Conservation (phyloP, 2,329 filamentous ascomycete genomes). For the Aspergillus thermomutatus region DNA sequence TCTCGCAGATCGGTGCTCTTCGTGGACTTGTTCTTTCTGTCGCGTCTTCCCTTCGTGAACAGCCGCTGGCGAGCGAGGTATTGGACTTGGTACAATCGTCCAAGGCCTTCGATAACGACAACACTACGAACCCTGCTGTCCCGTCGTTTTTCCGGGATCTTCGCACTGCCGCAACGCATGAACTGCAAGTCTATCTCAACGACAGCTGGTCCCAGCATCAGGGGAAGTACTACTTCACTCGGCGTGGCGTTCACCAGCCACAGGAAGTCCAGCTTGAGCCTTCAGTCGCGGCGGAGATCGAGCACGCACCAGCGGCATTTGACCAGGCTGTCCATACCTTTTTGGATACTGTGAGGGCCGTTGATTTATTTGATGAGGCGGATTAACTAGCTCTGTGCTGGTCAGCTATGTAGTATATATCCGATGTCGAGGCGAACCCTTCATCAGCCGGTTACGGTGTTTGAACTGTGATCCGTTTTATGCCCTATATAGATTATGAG, state of each 20-base stretch:
- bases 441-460: background rate
- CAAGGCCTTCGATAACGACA: background rate
- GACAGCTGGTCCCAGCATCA: slow-evolving; percentile 47
- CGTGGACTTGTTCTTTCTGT: slow-evolving; percentile 37
- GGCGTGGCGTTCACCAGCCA: slow-evolving; percentile 40
- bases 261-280: slow-evolving; percentile 44
- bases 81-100: slow-evolving; percentile 1
- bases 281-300: slow-evolving; percentile 16
- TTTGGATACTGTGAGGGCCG: slow-evolving; percentile 5
- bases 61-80: slow-evolving; percentile 8
- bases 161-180: slow-evolving; percentile 35
- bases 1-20: slow-evolving; percentile 38
- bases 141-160: slow-evolving; percentile 21
- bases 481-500: background rate
- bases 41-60: slow-evolving; percentile 22
- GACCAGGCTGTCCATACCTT: slow-evolving; percentile 16
- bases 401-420: background rate
- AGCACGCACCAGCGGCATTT: slow-evolving; percentile 21
- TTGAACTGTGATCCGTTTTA: background rate
- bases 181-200: slow-evolving; percentile 43
- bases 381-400: background rate
- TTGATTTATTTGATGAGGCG: slow-evolving; percentile 13
- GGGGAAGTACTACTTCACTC: slow-evolving; percentile 46
- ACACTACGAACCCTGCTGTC: slow-evolving; percentile 2
- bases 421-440: background rate